Conservation (phyloP, 495 filamentous ascomycete genomes). For the Penicillium taxi region DNA sequence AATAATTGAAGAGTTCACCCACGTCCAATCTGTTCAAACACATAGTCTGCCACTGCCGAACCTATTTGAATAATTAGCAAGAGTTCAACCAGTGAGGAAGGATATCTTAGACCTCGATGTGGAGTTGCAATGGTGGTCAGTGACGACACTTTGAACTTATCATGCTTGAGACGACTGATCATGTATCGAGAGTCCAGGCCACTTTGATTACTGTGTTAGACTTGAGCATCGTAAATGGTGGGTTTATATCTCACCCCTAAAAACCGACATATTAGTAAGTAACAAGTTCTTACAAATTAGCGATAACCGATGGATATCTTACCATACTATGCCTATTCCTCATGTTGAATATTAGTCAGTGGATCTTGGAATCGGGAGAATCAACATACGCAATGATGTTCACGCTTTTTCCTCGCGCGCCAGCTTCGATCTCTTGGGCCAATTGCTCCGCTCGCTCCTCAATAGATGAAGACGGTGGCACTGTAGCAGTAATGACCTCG, state of each 20-base stretch:
- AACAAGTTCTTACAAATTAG: not conserved
- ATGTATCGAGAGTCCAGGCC: slow-evolving; percentile 90
- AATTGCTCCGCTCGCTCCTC: slow-evolving; percentile 66
- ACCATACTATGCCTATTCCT: slow-evolving; percentile 63
- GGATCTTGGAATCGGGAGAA: not conserved
- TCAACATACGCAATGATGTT: slow-evolving; percentile 77
- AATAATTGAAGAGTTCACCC: slow-evolving; percentile 1
- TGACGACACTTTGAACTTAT: slow-evolving; percentile 63
- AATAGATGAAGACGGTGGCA: slow-evolving; percentile 73
- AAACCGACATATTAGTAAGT: slow-evolving; percentile 5
- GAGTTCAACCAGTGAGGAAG: not conserved
- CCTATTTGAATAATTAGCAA: slow-evolving; percentile 30
- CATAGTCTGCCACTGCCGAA: slow-evolving; percentile 76
- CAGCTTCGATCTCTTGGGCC: slow-evolving; percentile 52
- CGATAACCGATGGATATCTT: slow-evolving; percentile 14
- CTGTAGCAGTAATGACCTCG: slow-evolving; percentile 72
- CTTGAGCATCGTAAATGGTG: slow-evolving; percentile 1
- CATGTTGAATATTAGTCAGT: slow-evolving; percentile 7
- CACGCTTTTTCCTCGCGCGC: slow-evolving; percentile 63
- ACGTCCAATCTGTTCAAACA: slow-evolving; percentile 61
- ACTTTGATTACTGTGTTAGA: slow-evolving; percentile 34
- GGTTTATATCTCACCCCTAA: slow-evolving; percentile 39
- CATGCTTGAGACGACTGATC: slow-evolving; percentile 69
- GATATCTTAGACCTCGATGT: slow-evolving; percentile 52
- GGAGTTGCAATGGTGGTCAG: slow-evolving; percentile 85